Conservation (phyloP, 257 asterid genomes). For the Fraxinus cuspidata region DNA sequence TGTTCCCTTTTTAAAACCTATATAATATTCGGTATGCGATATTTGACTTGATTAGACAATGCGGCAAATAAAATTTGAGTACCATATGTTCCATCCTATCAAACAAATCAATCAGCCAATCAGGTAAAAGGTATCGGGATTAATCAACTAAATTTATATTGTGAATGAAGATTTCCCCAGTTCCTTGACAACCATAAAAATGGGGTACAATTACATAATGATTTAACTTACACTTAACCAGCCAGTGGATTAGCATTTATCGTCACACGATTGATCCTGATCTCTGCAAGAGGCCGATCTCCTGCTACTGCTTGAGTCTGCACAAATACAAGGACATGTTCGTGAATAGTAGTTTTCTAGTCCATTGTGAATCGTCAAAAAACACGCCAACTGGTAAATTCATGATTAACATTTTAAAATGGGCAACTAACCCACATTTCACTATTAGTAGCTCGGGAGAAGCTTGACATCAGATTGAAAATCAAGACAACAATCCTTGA, state of each 20-base stretch:
- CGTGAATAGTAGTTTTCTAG: not conserved
- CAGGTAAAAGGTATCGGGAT: not conserved
- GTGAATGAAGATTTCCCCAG: not conserved
- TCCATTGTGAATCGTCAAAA: not conserved
- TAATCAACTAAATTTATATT: not conserved
- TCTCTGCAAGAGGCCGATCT: constrained; percentile 89
- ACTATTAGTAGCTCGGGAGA: not conserved
- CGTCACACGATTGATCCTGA: constrained; percentile 84
- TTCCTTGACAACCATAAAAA: not conserved
- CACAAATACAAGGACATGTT: constrained; percentile 7
- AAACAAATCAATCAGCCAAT: not conserved
- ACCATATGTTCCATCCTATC: not conserved
- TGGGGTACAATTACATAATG: constrained; percentile 9
- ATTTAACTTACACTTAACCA: constrained; percentile 41
- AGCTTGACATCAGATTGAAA: not conserved
- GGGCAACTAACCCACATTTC: not conserved
- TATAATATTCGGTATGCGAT: too few species aligned
- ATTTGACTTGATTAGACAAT: not conserved
- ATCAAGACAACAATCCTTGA: not conserved
- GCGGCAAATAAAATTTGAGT: not conserved
- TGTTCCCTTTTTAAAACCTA: too few species aligned
- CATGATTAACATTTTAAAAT: not conserved
- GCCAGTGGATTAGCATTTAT: constrained; percentile 97
- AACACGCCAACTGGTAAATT: constrained; percentile 11
- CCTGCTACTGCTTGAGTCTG: constrained; percentile 95